Evolutionary conservation across 2,329 filamentous ascomycete genomes (phyloP), one percentile per base, ranked within the genome.

Genomic region (Penicillium sp.): DNA sequence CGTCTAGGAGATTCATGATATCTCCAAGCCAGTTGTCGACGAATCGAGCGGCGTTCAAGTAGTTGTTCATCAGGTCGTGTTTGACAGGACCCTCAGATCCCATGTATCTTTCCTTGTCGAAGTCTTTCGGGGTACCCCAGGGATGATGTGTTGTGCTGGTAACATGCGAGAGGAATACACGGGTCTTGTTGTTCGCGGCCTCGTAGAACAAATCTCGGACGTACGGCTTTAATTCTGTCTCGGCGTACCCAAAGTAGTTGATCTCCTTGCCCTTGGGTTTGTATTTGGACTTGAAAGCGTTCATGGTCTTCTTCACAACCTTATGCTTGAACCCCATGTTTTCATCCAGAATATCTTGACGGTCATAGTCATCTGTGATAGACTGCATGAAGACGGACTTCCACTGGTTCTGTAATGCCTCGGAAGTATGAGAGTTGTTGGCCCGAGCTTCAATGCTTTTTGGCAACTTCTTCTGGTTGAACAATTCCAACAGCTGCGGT

Each of bases 181-280:
- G 69, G 7, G 62, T 67, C 15, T 69, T 67, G 41, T 69, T 70
- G 22, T 67, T 58, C 11, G 64, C 66, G 14, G 67, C 68, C 42
- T 69, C 54, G 56, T 66, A 49, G 70, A 70, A 62, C 5, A 68
- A 55, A 54, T 68, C 66, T 9, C 53, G 54, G 2, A 68, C 42
- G 46, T 77, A 77, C 6, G 74, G 75, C 56, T 70, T 70, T 1
- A 77, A 62, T 40, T 75, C 75, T 6, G 68, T 67, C 56, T 79
- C 77, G 4, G 75, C 67, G 53, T 65, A 73, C 43, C 77, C 77
- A 53, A 79, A 79, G 54, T 79, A 80, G 56, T 79, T 79, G 51
- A 72, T 62, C 43, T 73, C 69, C 15, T 64, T 45, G n/a, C 71
- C 67, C 42, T 69, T 64, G 6, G 70, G 70, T 8, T 45, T 60